phyloP scores from a whole-genome alignment of 805 yeast genomes.

The Yarrowia phangngaensis region DNA sequence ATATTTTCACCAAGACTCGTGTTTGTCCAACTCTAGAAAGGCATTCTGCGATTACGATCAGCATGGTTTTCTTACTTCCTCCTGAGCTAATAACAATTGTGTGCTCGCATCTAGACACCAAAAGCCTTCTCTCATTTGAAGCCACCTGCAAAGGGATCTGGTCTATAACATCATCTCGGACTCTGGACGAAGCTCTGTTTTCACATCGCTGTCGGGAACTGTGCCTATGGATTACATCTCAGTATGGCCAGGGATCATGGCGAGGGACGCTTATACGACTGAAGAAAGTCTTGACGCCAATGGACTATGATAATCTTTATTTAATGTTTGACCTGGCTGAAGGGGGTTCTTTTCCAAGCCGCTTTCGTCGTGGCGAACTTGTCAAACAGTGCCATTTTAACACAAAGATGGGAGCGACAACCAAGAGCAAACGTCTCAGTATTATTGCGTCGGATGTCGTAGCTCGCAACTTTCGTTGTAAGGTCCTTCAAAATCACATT shows the following conservation, averaged over 20 bases:
- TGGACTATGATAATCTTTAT: conserved; percentile 15
- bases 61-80: conserved; percentile 1
- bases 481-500: conserved; percentile 14
- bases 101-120: conserved; percentile 6
- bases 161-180: conserved; percentile 3
- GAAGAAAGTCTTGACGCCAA: conserved; percentile 7
- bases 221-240: conserved; percentile 20
- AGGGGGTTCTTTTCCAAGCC: conserved; percentile 13
- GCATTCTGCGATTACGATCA: not conserved
- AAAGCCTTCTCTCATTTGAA: conserved; percentile 10
- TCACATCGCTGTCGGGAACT: conserved; percentile 6
- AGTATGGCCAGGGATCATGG: conserved; percentile 18
- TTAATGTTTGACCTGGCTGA: conserved; percentile 23
- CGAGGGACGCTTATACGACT: conserved; percentile 13
- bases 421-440: conserved; percentile 8
- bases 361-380: conserved; percentile 9
- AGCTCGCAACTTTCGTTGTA: conserved; percentile 21
- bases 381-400: conserved; percentile 19
- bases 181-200: conserved; percentile 7
- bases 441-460: conserved; percentile 18
- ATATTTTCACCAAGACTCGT: not conserved
- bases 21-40: too few relatives aligned
- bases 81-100: conserved; percentile 22
- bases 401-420: conserved; percentile 16
- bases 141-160: conserved; percentile 4